Base-by-base conservation (phyloP, 495 filamentous ascomycete genomes). In the Penicillium malachiteum region DNA sequence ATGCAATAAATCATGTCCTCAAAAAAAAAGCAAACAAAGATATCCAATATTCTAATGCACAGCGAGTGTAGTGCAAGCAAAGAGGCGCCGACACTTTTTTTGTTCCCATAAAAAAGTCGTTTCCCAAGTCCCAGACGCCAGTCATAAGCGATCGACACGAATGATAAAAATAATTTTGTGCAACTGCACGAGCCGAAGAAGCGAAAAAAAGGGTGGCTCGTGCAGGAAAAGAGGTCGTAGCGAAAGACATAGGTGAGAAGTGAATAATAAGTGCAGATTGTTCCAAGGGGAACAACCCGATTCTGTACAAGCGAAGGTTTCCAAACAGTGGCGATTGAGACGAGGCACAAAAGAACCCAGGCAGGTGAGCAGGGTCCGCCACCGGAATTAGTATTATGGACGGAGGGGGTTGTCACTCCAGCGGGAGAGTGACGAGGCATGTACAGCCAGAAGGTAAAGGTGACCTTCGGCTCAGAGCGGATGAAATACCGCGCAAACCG, bases 121-220 rank as follows among this genome's bases (percentile, higher is more conserved):
- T 50, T 66, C 58, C 54, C 62, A 61, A 62, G 54, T 54, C 66
- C 70, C 68, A 71, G 67, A 68, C 74, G 73, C 73, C 75, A 64
- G 58, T 59, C 60, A 63, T 73, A 71, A 78, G 69, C 72, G 75
- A 78, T 69, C 60, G 75, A 78, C 75, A 75, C 57, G 73, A 75
- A 77, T 70, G 61, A 61, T 65, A 65, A 64, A 53, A 66, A 26
- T 26, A 69, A 60, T 48, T 64, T 65, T 73, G 68, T 76, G 64
- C 69, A 74, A 48, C 64, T 63, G 62, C 59, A 62, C 69, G 71
- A 72, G 71, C 65, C 43, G 49, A 48, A 26, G 59, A 69, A 67
- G 63, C 59, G 59, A 69, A 62, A 51, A 54, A 56, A 59, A 60
- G 61, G 58, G 62, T 58, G 54, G 71, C 73, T 65, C 69, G 70